Base-by-base conservation (phyloP, 2,329 filamentous ascomycete genomes). In the Penicillium psychrosexuale region DNA sequence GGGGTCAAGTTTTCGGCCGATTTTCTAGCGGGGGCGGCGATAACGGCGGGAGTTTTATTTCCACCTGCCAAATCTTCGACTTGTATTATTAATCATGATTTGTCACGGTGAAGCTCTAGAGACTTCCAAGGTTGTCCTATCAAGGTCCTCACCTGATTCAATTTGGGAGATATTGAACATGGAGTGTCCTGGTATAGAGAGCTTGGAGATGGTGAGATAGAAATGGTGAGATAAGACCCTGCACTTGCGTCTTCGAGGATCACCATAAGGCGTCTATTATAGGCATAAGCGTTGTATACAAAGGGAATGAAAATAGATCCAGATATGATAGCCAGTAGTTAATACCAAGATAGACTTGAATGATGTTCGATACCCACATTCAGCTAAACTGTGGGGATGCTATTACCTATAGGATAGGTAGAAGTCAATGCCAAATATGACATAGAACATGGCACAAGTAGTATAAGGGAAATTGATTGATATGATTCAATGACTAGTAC, bases 11-110 rank as follows among this genome's bases (percentile, higher is more conserved):
- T 65, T 63, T 62, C 56, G 36, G 45, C 51, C 51, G 47, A 33
- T 49, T 53, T 52, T 55, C 51, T 53, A 53, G 63, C 61, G 63
- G 63, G 61, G 61, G 57, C 61, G 52, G 61, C 59, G 62, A 63
- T 65, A 65, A 62, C 56, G 61, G 55, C 55, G 47, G 51, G 30
- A 47, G 46, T 43, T 50, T 50, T 42, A 49, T 49, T 42, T 43
- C 47, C 38, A 28, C 27, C 39, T 42, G 24, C 39, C 39, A 42
- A 28, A 42, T 15, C 15, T 42, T n/a, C n/a, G n/a, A 24, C 15
- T 27, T 8, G 47, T 7, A 53, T 53, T 53, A 53, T 42, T 53
- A 53, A 53, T 42, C 51, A 49, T 50, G 38, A 50, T 50, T 43
- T 50, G 47, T 50, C 47, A 50, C 22, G 3, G 11, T 12, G 43